These are phyloP conservation scores for Fusarium bulbicola DNA, from an alignment of 2,329 filamentous ascomycete species.

Conservation along the genomic window DNA sequence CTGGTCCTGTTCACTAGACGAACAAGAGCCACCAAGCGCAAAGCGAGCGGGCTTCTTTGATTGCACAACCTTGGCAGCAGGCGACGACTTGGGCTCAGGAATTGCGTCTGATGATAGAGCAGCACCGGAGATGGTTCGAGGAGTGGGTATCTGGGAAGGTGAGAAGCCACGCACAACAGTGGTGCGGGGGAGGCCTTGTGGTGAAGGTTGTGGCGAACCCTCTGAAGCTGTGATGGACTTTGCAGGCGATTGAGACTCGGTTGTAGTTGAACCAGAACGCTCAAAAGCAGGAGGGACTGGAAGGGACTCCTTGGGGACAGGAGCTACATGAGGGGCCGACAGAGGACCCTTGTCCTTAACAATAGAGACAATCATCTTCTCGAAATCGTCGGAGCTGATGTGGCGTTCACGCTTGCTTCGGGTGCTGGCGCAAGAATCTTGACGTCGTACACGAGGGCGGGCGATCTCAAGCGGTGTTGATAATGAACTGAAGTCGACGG, in stretches of 20 bases:
- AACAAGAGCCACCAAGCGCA: constrained; percentile 81
- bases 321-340: constrained; percentile 49
- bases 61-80: constrained; percentile 72
- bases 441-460: constrained; percentile 73
- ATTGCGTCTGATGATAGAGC: constrained; percentile 65
- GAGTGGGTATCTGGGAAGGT: constrained; percentile 70
- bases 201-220: constrained; percentile 42
- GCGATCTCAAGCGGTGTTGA: constrained; percentile 66
- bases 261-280: constrained; percentile 56
- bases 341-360: constrained; percentile 82
- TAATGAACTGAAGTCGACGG: constrained; percentile 65
- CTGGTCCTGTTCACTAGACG: constrained; percentile 68
- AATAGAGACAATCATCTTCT: constrained; percentile 93
- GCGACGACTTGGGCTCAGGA: constrained; percentile 67
- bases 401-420: constrained; percentile 84
- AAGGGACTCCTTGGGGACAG: constrained; percentile 54
- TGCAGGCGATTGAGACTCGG: constrained; percentile 58
- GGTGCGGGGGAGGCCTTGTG: constrained; percentile 44
- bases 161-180: constrained; percentile 85
- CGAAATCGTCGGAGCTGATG: constrained; percentile 90
- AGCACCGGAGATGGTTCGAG: constrained; percentile 59
- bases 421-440: constrained; percentile 76
- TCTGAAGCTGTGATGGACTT: constrained; percentile 65
- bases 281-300: constrained; percentile 47
- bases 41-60: constrained; percentile 73